Evolutionary conservation across 495 filamentous ascomycete genomes (phyloP).

Genomic region (Lindgomyces ingoldianus): DNA sequence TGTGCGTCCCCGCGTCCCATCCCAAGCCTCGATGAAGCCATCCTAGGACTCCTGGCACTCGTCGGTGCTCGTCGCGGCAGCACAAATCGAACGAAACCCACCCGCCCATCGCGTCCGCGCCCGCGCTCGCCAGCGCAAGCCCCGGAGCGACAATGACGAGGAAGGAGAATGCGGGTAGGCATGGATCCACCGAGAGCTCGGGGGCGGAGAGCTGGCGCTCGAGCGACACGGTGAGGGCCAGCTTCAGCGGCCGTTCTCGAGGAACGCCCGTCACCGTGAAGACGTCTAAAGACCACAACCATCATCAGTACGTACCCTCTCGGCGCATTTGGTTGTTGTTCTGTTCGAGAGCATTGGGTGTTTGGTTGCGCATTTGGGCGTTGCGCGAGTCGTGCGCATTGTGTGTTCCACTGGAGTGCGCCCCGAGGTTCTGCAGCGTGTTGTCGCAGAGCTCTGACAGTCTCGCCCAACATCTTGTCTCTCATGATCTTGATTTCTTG

Average conservation of each 20-base stretch:
- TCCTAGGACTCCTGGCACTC: constrained; percentile 16
- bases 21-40: constrained; percentile 27
- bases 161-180: constrained; percentile 56
- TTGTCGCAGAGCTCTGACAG: constrained; percentile 18
- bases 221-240: constrained; percentile 58
- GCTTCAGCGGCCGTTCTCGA: constrained; percentile 46
- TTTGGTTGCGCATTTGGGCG: not conserved
- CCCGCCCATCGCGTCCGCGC: constrained; percentile 15
- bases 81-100: constrained; percentile 12
- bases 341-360: not conserved
- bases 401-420: too few relatives aligned
- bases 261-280: constrained; percentile 59
- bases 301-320: constrained; percentile 39
- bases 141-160: constrained; percentile 53
- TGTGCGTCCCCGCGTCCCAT: constrained; percentile 7
- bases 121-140: constrained; percentile 8
- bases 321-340: not conserved
- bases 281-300: constrained; percentile 51
- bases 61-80: constrained; percentile 14
- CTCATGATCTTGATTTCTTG: not conserved
- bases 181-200: constrained; percentile 65
- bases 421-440: not conserved
- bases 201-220: constrained; percentile 56
- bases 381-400: not conserved
- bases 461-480: not conserved